Percentiles rank a stretch among this genome's conserved stretches.
These are phyloP conservation scores for Exophiala sideris DNA, from an alignment of 2,329 filamentous ascomycete species.

Conservation along the genomic window DNA sequence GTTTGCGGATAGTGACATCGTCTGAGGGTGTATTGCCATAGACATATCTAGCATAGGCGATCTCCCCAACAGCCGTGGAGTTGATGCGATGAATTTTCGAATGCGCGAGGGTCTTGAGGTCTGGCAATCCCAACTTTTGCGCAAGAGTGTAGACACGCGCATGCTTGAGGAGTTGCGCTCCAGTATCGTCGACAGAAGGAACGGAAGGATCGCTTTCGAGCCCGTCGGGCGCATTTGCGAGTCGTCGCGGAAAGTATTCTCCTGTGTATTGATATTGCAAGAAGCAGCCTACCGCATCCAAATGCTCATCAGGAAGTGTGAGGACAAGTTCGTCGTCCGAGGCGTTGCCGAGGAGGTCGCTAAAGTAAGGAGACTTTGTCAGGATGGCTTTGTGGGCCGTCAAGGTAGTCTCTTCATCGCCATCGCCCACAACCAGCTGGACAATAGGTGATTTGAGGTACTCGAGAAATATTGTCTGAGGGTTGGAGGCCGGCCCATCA, in stretches of 20 bases:
- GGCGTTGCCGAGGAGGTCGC: slow-evolving; percentile 3
- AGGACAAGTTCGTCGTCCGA: slow-evolving; percentile 41
- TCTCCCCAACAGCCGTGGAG: slow-evolving; percentile 83
- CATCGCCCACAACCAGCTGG: slow-evolving; percentile 62
- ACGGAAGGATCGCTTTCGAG: slow-evolving; percentile 67
- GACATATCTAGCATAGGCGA: slow-evolving; percentile 85
- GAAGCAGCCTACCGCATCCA: slow-evolving; percentile 73
- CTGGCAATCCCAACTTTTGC: slow-evolving; percentile 67
- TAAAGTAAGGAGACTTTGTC: slow-evolving; percentile 69
- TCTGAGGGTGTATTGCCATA: slow-evolving; percentile 71
- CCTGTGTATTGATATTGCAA: slow-evolving; percentile 80
- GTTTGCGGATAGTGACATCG: slow-evolving; percentile 71
- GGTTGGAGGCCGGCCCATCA: slow-evolving; percentile 31
- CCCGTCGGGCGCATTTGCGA: slow-evolving; percentile 59
- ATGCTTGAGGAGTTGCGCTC: slow-evolving; percentile 80
- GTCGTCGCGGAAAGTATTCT: slow-evolving; percentile 73
- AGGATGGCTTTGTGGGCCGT: slow-evolving; percentile 79
- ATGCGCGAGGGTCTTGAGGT: slow-evolving; percentile 72
- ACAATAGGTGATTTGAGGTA: slow-evolving; percentile 69
- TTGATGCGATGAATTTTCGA: slow-evolving; percentile 91
- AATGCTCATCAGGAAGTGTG: slow-evolving; percentile 63
- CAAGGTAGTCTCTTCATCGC: slow-evolving; percentile 60
- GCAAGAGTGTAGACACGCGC: slow-evolving; percentile 87
- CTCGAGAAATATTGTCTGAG: slow-evolving; percentile 28
- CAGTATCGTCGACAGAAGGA: slow-evolving; percentile 69